Percentiles rank a stretch among this genome's conserved stretches.
Conservation (phyloP, 2,329 filamentous ascomycete genomes). For the Venturia pyrina region DNA sequence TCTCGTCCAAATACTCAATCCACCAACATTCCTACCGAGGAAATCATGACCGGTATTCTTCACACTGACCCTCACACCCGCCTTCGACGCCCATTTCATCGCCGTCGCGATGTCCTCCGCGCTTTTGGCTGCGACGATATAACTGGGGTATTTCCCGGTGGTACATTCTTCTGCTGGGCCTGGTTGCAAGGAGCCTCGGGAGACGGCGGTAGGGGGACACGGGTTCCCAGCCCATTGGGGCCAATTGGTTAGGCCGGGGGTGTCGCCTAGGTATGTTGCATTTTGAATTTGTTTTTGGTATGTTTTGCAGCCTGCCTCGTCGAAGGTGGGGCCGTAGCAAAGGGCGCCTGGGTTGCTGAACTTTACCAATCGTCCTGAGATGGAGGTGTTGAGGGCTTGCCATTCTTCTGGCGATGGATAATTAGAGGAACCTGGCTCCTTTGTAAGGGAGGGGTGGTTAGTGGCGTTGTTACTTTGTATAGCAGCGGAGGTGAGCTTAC, state of each 20-base stretch:
- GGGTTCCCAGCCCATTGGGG: conserved; percentile 7
- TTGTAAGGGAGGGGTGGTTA: background rate
- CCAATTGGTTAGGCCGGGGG: background rate
- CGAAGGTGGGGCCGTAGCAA: conserved; percentile 8
- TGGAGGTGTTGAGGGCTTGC: conserved; percentile 7
- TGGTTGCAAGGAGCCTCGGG: background rate
- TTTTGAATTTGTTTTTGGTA: conserved; percentile 1
- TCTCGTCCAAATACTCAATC: conserved; percentile 11
- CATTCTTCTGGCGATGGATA: conserved; percentile 11
- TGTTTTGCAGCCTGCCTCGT: background rate
- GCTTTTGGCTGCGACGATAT: conserved; percentile 9
- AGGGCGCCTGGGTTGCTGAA: conserved; percentile 3
- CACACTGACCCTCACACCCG: conserved; percentile 7
- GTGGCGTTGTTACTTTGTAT: background rate
- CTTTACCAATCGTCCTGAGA: conserved; percentile 8
- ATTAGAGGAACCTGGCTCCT: background rate
- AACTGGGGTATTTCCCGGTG: conserved; percentile 5
- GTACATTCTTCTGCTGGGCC: conserved; percentile 7
- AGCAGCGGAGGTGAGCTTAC: background rate
- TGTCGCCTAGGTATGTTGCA: background rate
- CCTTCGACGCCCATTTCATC: conserved; percentile 10
- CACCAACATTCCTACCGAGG: conserved; percentile 6
- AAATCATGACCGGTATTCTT: conserved; percentile 15
- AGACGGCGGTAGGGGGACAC: background rate
- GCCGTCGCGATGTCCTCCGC: conserved; percentile 9